phyloP scores from a whole-genome alignment of 106 monocot genomes.

The Dactylorhiza incarnata region DNA sequence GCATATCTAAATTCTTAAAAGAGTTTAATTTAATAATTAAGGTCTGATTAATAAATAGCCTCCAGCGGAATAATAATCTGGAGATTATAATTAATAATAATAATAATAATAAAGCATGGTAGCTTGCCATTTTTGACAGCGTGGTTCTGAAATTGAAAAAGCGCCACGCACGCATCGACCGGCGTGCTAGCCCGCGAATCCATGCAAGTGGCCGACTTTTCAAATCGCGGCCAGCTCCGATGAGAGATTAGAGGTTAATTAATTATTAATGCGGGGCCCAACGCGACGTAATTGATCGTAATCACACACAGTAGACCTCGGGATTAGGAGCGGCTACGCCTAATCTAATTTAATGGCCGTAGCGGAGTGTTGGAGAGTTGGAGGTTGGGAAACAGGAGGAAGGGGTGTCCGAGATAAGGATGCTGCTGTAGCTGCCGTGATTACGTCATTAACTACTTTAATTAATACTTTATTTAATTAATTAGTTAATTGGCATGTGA shows the following conservation, averaged over 20 bases:
- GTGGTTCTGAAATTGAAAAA: neutral
- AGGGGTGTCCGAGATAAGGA: neutral
- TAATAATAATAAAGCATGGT: no score
- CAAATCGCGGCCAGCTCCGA: neutral
- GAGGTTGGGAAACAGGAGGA: constrained; percentile 6
- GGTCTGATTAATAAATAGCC: no score
- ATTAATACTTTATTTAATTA: neutral
- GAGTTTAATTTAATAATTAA: no score
- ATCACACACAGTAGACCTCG: no score
- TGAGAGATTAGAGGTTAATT: no score
- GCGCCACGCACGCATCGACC: neutral
- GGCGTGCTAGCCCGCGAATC: neutral
- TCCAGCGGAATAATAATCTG: no score
- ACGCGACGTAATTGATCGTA: no score
- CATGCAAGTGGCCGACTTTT: neutral
- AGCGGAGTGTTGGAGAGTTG: neutral
- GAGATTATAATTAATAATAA: no score
- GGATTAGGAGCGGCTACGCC: no score
- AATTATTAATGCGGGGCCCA: no score
- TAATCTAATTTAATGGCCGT: neutral
- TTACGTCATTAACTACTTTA: neutral
- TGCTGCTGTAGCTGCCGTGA: neutral
- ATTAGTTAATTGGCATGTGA: neutral
- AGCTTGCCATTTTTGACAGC: no score
- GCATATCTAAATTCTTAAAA: no score